Percentiles rank a stretch among this genome's conserved stretches.
Evolutionary conservation across 768 basidiomycete genomes (phyloP).

Genomic region (Tricholoma saponaceum): DNA sequence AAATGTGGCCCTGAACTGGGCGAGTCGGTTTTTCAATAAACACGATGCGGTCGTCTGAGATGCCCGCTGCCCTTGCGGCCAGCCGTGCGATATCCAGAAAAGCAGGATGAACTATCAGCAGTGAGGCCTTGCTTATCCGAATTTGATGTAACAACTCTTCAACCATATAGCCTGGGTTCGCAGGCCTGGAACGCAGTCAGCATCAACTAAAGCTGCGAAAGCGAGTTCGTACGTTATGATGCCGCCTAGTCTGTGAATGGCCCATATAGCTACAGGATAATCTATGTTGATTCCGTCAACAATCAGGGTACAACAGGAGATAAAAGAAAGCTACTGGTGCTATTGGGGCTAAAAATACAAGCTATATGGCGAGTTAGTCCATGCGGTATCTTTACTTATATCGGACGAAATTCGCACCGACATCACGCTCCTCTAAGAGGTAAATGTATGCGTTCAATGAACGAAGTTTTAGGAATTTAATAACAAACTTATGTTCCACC

Average conservation of each 20-base stretch:
- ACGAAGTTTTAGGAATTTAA: neutral
- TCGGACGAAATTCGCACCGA: slow-evolving; percentile 33
- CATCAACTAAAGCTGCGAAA: neutral
- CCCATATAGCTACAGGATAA: slow-evolving; percentile 56
- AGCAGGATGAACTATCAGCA: slow-evolving; percentile 46
- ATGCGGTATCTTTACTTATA: neutral
- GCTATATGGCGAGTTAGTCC: slow-evolving; percentile 30
- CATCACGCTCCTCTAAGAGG: slow-evolving; percentile 41
- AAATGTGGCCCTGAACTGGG: slow-evolving; percentile 8
- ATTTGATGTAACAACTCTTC: slow-evolving; percentile 62
- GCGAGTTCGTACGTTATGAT: slow-evolving; percentile 46
- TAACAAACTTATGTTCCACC: slow-evolving; percentile 44
- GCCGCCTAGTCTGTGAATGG: slow-evolving; percentile 51
- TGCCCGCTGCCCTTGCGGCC: slow-evolving; percentile 37
- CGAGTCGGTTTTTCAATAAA: slow-evolving; percentile 26
- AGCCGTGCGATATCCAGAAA: slow-evolving; percentile 37
- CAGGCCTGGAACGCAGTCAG: slow-evolving; percentile 39
- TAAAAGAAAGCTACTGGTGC: slow-evolving; percentile 42
- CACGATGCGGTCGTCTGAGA: slow-evolving; percentile 40
- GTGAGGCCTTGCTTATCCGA: slow-evolving; percentile 37
- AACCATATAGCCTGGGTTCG: slow-evolving; percentile 56
- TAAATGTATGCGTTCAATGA: slow-evolving; percentile 2
- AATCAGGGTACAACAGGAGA: neutral
- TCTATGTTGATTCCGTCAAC: slow-evolving; percentile 29
- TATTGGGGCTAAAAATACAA: slow-evolving; percentile 61